A percentile compares a stretch with the other conserved stretches of the same genome.
Conservation (phyloP, 257 asterid species). For the Scutellaria baicalensis region DNA sequence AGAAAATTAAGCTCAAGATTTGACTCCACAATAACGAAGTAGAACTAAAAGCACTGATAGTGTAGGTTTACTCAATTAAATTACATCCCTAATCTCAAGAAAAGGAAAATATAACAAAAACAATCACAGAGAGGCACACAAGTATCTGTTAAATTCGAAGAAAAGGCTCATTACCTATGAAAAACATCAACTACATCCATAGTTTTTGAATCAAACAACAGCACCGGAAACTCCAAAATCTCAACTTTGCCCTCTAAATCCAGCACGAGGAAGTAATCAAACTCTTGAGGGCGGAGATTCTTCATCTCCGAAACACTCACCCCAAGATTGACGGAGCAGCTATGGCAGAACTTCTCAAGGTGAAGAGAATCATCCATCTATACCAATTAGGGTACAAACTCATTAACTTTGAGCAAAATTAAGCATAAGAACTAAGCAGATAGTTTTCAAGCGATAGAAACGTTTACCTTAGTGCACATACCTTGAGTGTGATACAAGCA, state of each 20-base stretch:
- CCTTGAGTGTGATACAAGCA: slow-evolving; percentile 81
- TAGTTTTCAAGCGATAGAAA: background rate
- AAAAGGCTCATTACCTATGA: slow-evolving; percentile 52
- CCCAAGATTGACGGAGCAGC: slow-evolving; percentile 40
- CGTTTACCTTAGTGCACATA: slow-evolving; percentile 75
- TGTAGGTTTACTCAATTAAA: too few relatives aligned
- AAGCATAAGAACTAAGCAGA: background rate
- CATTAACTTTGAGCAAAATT: background rate
- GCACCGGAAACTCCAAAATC: slow-evolving; percentile 88
- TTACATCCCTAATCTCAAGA: too few relatives aligned
- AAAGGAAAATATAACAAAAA: background rate
- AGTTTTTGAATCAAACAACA: slow-evolving; percentile 71
- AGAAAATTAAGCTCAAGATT: background rate
- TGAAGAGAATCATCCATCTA: slow-evolving; percentile 77
- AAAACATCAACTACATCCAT: slow-evolving; percentile 70
- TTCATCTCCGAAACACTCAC: slow-evolving; percentile 14
- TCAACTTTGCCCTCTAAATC: slow-evolving; percentile 99
- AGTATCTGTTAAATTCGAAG: background rate
- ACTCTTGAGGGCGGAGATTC: slow-evolving; percentile 45
- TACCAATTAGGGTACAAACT: background rate
- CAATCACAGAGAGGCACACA: background rate
- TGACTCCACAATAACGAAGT: background rate
- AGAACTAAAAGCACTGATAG: background rate
- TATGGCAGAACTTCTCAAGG: slow-evolving; percentile 59
- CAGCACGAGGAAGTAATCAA: slow-evolving; percentile 79